phyloP scores from a whole-genome alignment of 2,329 filamentous ascomycete species.

The Penicillium sclerotiorum region DNA sequence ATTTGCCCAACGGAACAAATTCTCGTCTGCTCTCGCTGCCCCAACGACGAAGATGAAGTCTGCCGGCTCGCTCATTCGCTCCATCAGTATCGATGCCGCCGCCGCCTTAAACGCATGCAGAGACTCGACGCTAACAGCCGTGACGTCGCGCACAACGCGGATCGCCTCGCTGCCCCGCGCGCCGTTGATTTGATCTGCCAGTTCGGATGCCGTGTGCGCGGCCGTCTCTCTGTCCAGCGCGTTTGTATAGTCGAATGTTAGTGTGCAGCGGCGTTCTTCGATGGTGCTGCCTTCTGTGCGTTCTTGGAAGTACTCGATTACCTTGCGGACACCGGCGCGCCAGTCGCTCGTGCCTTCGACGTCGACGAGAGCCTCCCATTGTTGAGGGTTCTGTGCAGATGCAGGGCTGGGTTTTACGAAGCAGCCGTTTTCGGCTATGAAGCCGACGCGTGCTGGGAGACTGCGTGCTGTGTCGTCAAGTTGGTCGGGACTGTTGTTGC shows the following conservation, averaged over 20 bases:
- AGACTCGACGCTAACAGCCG: constrained; percentile 80
- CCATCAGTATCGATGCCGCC: constrained; percentile 72
- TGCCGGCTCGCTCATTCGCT: constrained; percentile 57
- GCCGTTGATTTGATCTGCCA: constrained; percentile 91
- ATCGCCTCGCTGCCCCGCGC: constrained; percentile 80
- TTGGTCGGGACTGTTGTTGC: constrained; percentile 77
- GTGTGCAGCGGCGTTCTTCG: constrained; percentile 81
- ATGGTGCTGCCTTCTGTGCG: constrained; percentile 83
- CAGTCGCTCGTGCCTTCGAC: constrained; percentile 69
- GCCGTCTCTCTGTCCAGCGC: constrained; percentile 75
- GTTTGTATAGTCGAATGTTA: constrained; percentile 84
- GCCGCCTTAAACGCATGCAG: constrained; percentile 83
- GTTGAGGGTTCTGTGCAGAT: constrained; percentile 51
- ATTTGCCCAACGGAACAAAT: constrained; percentile 94
- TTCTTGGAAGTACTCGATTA: constrained; percentile 85
- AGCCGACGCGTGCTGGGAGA: constrained; percentile 69
- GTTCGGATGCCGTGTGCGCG: constrained; percentile 80
- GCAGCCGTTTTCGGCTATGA: constrained; percentile 92
- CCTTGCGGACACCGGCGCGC: constrained; percentile 79
- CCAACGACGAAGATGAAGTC: constrained; percentile 89
- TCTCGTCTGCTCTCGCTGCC: constrained; percentile 85
- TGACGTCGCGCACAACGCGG: constrained; percentile 78
- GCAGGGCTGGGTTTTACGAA: constrained; percentile 62
- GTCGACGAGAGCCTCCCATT: constrained; percentile 78
- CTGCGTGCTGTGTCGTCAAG: constrained; percentile 76